Conservation (phyloP, 1,284 basidiomycete genomes). For the Boletus sp. region DNA sequence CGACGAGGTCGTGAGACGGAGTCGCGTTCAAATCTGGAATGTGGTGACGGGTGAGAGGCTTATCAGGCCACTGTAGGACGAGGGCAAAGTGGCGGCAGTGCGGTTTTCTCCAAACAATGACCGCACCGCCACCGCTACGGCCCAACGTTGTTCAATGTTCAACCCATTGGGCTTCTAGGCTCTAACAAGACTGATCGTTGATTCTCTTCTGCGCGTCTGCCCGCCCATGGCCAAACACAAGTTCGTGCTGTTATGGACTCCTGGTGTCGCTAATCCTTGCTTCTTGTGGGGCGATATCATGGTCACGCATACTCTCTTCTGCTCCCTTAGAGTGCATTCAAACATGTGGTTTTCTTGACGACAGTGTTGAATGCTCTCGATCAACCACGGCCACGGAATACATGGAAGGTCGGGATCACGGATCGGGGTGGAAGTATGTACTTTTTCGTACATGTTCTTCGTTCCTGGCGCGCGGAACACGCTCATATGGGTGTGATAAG, state of each 20-base stretch:
- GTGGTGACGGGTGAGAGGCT: too few species aligned
- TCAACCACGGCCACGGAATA: constrained; percentile 28
- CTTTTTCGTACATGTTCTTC: constrained; percentile 36
- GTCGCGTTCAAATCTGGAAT: too few species aligned
- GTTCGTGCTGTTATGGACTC: constrained; percentile 32
- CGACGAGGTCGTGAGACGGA: too few species aligned
- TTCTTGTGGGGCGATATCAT: background rate
- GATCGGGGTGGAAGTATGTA: constrained; percentile 39
- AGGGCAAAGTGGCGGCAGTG: too few species aligned
- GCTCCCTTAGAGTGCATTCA: constrained; percentile 34
- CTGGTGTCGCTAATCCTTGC: constrained; percentile 27
- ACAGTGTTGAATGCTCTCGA: constrained; percentile 39
- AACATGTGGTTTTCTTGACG: constrained; percentile 37
- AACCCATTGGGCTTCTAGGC: constrained; percentile 3
- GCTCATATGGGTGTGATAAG: constrained; percentile 13
- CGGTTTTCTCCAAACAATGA: too few species aligned
- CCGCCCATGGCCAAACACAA: constrained; percentile 10
- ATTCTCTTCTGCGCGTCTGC: constrained; percentile 17
- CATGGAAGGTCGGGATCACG: constrained; percentile 28
- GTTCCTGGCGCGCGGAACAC: background rate
- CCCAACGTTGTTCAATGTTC: background rate
- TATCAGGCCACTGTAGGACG: too few species aligned
- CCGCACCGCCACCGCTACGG: too few species aligned
- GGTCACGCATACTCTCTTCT: background rate
- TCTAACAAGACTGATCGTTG: constrained; percentile 8